These are phyloP conservation scores for Penicillium coffeae DNA, from an alignment of 495 filamentous ascomycete species.

Conservation along the genomic window DNA sequence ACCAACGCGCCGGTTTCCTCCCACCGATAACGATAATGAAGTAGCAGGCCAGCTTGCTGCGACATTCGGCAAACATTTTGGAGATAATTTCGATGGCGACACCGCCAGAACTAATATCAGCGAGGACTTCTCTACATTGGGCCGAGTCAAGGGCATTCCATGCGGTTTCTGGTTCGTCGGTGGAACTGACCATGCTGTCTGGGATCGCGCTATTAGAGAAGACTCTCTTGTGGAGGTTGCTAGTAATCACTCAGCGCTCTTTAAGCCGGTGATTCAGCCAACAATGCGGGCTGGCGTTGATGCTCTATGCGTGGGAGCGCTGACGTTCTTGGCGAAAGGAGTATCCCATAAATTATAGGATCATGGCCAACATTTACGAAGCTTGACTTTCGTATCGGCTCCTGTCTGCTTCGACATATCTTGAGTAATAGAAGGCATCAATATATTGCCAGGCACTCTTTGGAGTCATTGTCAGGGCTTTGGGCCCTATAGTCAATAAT, in stretches of 20 bases:
- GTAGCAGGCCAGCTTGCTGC: slow-evolving; percentile 25
- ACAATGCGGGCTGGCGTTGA: slow-evolving; percentile 56
- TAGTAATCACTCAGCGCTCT: slow-evolving; percentile 57
- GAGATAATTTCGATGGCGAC: slow-evolving; percentile 35
- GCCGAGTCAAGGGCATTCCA: slow-evolving; percentile 31
- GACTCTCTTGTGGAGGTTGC: slow-evolving; percentile 30
- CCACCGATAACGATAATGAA: slow-evolving; percentile 37
- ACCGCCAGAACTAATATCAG: slow-evolving; percentile 34
- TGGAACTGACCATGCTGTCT: slow-evolving; percentile 37
- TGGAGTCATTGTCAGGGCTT: no score
- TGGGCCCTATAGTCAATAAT: no score
- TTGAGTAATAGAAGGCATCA: no score
- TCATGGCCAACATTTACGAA: no score
- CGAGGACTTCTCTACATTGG: slow-evolving; percentile 47
- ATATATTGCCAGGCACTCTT: no score
- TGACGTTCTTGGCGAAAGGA: slow-evolving; percentile 40
- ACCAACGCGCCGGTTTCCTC: slow-evolving; percentile 42
- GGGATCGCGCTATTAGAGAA: slow-evolving; percentile 34
- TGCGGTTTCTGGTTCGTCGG: slow-evolving; percentile 47
- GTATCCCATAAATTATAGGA: not conserved
- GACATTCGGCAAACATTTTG: slow-evolving; percentile 38
- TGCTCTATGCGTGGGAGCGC: slow-evolving; percentile 52
- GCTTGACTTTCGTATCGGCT: no score
- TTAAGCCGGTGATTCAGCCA: slow-evolving; percentile 60
- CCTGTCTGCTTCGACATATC: no score